Evolutionary conservation across 1,284 basidiomycete genomes (phyloP), one percentile per base, ranked within the genome.

Genomic region (Laetiporus sulphureus): DNA sequence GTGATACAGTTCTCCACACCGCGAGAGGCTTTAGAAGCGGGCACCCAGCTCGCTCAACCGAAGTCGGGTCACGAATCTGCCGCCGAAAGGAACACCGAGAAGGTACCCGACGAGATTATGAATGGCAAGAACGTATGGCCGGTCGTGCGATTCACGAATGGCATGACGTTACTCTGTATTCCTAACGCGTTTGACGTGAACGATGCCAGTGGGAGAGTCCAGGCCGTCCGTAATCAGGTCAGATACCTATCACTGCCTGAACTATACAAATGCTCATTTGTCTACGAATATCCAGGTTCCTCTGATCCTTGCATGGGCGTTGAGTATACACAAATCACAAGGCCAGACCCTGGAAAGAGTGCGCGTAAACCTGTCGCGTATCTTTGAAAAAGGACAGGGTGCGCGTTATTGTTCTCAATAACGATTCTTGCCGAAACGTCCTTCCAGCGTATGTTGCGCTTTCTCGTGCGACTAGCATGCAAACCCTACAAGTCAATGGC

Each of bases 291-390:
- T 18, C 4, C 11, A 90, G 77, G 64, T 89, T 12, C 87, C 86
- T 1, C 62, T 91, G 18, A 90, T 91, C 39, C 67, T 90, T 2
- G 79, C 86, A 0, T 90, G 84, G 83, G 85, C 88, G 1, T 65
- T 88, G 56, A 87, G 84, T 44, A 81, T 93, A 18, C 91, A 92
- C 62, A 93, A 94, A 60, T 82, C 83, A 2, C 90, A 91, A 57
- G 88, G 88, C 0, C 88, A 91, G 60, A 91, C 83, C 0, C 61
- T 93, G 15, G 75, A 89, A 41, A 70, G 88, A 12, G 86, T 91
- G 15, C 79, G 78, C 45, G 77, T 89, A 1, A 74, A 88, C 54
- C 65, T 89, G 16, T 56, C 55, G 21, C 66, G 70, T 29, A 79
- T 71, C 0, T 91, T 95, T 61, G 91, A 93, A 62, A 88, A 83